phyloP scores from a whole-genome alignment of 73 alveolate species.

The Stentor roeselii region DNA sequence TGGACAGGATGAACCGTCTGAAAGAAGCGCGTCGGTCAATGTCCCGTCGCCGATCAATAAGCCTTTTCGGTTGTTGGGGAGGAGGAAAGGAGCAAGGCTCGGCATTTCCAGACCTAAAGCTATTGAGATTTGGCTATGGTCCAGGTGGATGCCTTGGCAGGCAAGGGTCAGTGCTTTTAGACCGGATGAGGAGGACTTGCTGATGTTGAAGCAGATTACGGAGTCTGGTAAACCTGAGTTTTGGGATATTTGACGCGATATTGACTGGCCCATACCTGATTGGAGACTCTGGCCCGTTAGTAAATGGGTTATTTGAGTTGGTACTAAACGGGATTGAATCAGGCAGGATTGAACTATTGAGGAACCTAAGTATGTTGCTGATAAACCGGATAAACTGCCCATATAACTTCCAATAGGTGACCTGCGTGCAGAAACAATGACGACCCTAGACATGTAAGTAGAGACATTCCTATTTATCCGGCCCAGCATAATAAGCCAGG shows the following conservation, averaged over 20 bases:
- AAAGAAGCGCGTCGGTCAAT: constrained; percentile 52
- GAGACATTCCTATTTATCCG: too few species aligned
- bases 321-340: constrained; percentile 42
- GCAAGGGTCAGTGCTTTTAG: constrained; percentile 79
- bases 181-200: constrained; percentile 83
- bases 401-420: constrained; percentile 72
- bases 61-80: constrained; percentile 61
- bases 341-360: constrained; percentile 69
- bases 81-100: constrained; percentile 80
- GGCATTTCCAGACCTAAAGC: constrained; percentile 81
- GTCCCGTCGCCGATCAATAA: constrained; percentile 54
- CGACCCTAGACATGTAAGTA: too few species aligned
- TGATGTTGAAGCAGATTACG: constrained; percentile 58
- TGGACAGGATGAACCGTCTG: constrained; percentile 70
- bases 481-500: too few species aligned
- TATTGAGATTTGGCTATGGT: constrained; percentile 55
- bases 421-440: constrained; percentile 55
- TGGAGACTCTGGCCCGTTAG: constrained; percentile 68
- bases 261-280: constrained; percentile 80
- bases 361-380: constrained; percentile 66
- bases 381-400: constrained; percentile 59
- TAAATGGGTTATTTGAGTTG: constrained; percentile 70
- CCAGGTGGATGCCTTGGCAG: constrained; percentile 71
- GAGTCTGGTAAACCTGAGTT: constrained; percentile 62
- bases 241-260: constrained; percentile 78